These are phyloP conservation scores for Microcyclospora tardicrescens DNA, from an alignment of 2,329 filamentous ascomycete species.

Conservation along the genomic window DNA sequence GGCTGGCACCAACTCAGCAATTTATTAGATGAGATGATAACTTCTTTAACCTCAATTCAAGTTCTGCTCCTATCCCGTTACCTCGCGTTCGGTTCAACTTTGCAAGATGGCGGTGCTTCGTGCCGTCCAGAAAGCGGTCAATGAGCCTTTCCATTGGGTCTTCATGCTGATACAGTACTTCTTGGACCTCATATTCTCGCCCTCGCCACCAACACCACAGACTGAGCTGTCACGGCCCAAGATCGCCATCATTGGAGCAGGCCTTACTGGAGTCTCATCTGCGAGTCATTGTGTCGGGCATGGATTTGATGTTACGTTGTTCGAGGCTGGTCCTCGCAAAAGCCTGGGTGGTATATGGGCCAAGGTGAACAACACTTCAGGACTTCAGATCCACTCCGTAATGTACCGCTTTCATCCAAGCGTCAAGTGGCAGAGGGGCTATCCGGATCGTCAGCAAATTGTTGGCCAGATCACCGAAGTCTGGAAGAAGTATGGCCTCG, in stretches of 20 bases:
- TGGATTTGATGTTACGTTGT: slow-evolving; percentile 70
- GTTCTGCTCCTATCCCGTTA: no score
- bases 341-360: slow-evolving; percentile 35
- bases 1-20: no score
- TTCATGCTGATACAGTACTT: slow-evolving; percentile 55
- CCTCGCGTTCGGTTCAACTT: no score
- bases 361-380: slow-evolving; percentile 60
- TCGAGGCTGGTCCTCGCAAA: slow-evolving; percentile 56
- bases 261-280: slow-evolving; percentile 60
- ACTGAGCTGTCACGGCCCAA: slow-evolving; percentile 46
- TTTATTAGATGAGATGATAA: no score
- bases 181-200: slow-evolving; percentile 52
- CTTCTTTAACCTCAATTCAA: no score
- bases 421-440: slow-evolving; percentile 60
- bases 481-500: slow-evolving; percentile 63
- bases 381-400: slow-evolving; percentile 69
- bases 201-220: slow-evolving; percentile 50
- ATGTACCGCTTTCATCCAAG: slow-evolving; percentile 85
- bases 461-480: slow-evolving; percentile 56
- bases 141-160: slow-evolving; percentile 40
- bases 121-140: no score
- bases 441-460: slow-evolving; percentile 65
- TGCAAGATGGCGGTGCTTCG: no score
- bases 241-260: slow-evolving; percentile 35
- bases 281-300: slow-evolving; percentile 75